Conservation (phyloP, 495 filamentous ascomycete species). For the Penicillium crystallinum region DNA sequence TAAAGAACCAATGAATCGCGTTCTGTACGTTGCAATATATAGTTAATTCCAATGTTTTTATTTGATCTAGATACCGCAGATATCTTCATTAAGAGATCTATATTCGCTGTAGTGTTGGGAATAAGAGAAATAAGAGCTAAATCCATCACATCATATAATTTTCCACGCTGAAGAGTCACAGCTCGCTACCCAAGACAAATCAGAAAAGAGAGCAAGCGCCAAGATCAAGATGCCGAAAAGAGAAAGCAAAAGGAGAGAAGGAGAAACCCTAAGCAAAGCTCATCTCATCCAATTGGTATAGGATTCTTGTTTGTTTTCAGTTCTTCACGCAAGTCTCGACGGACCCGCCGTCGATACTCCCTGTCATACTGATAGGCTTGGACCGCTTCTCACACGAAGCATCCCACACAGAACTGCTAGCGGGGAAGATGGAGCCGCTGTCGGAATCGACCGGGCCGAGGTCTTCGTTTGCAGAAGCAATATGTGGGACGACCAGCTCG, state of each 20-base stretch:
- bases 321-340: slow-evolving; percentile 2
- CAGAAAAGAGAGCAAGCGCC: background rate
- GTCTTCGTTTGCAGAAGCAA: slow-evolving; percentile 15
- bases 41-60: background rate
- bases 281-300: background rate
- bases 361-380: slow-evolving; percentile 15
- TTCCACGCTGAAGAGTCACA: slow-evolving; percentile 2
- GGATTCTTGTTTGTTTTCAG: background rate
- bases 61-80: background rate
- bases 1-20: no score
- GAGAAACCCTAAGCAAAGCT: background rate
- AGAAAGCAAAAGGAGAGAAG: background rate
- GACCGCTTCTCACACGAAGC: slow-evolving; percentile 6
- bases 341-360: background rate
- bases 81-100: slow-evolving; percentile 3
- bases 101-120: background rate
- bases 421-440: slow-evolving; percentile 31
- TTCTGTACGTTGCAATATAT: background rate
- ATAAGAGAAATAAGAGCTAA: background rate
- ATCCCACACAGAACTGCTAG: slow-evolving; percentile 32
- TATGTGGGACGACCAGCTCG: slow-evolving; percentile 40
- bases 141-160: slow-evolving; percentile 7
- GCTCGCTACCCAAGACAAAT: background rate
- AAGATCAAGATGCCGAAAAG: background rate
- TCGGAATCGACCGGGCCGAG: slow-evolving; percentile 14